These are phyloP conservation scores for Nigrospora osmanthi DNA, from an alignment of 2,329 filamentous ascomycete species.

Conservation along the genomic window DNA sequence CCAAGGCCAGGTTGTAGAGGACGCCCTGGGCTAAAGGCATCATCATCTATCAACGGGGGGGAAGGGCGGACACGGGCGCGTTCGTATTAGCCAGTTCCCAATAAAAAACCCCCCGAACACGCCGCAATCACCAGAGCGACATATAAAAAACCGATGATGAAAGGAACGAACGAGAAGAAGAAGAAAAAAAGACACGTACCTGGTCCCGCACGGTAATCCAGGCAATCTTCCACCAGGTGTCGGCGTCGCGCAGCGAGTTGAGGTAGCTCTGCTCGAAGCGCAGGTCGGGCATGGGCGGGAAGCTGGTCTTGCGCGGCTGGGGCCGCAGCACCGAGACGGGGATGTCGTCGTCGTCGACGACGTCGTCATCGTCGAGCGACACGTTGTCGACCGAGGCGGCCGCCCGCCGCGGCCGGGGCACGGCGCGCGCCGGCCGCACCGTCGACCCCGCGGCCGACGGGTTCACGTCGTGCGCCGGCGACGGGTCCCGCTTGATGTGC, in stretches of 20 bases:
- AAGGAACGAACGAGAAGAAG: no score
- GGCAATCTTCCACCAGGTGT: slow-evolving; percentile 70
- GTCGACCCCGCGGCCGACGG: slow-evolving; percentile 67
- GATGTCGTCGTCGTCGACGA: slow-evolving; percentile 57
- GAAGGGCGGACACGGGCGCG: no score
- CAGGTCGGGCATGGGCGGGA: slow-evolving; percentile 73
- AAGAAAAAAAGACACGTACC: no score
- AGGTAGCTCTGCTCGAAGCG: slow-evolving; percentile 98
- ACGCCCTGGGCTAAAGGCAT: slow-evolving; percentile 84
- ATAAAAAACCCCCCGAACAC: no score
- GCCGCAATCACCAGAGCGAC: no score
- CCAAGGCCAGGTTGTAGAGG: slow-evolving; percentile 77
- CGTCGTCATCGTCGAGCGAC: slow-evolving; percentile 32
- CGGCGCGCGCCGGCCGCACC: slow-evolving; percentile 47
- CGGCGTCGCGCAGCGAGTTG: slow-evolving; percentile 72
- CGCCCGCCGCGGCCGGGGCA: no score
- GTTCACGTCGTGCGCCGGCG: slow-evolving; percentile 67
- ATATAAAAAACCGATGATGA: no score
- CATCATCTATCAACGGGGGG: slow-evolving; percentile 49
- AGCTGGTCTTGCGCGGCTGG: slow-evolving; percentile 23
- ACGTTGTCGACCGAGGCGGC: slow-evolving; percentile 15
- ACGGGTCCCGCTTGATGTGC: slow-evolving; percentile 67
- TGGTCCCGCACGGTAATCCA: slow-evolving; percentile 88
- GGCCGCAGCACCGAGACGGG: slow-evolving; percentile 57
- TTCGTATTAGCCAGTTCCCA: no score